phyloP scores from a whole-genome alignment of 2,329 filamentous ascomycete species.

The Stachybotrys chartarum region DNA sequence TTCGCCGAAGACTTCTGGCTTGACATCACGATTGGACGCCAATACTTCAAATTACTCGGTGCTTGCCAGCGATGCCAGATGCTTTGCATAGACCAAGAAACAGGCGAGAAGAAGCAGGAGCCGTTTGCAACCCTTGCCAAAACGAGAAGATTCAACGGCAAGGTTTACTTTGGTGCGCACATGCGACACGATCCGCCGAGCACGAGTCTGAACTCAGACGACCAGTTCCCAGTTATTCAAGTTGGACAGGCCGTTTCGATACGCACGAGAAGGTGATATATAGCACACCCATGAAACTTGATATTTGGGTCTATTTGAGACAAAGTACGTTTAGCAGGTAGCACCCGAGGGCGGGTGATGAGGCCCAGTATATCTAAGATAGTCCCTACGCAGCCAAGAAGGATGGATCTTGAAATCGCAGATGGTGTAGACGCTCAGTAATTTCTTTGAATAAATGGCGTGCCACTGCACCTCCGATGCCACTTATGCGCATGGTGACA shows the following conservation, averaged over 20 bases:
- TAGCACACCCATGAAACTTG: not conserved
- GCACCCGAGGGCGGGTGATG: too few species aligned
- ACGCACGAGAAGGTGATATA: not conserved
- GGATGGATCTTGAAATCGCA: too few species aligned
- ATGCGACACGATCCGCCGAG: conserved; percentile 42
- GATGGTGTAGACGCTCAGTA: too few species aligned
- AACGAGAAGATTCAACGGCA: conserved; percentile 74
- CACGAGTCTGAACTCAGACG: conserved; percentile 7
- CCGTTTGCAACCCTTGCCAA: conserved; percentile 85
- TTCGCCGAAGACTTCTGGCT: conserved; percentile 81
- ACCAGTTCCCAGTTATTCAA: conserved; percentile 31
- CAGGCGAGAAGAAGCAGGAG: conserved; percentile 69
- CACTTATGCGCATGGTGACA: too few species aligned
- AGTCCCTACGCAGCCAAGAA: too few species aligned
- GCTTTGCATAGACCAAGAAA: conserved; percentile 88
- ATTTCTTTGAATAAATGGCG: too few species aligned
- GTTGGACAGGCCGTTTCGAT: conserved; percentile 38
- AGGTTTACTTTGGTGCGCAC: conserved; percentile 86
- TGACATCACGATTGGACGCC: conserved; percentile 55
- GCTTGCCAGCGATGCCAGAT: conserved; percentile 89
- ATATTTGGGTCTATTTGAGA: too few species aligned
- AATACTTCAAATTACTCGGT: conserved; percentile 66
- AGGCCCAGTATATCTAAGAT: too few species aligned
- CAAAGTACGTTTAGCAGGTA: too few species aligned
- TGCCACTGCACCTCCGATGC: too few species aligned